Evolutionary conservation across 768 basidiomycete genomes (phyloP).

Genomic region (Mycena latifolia): DNA sequence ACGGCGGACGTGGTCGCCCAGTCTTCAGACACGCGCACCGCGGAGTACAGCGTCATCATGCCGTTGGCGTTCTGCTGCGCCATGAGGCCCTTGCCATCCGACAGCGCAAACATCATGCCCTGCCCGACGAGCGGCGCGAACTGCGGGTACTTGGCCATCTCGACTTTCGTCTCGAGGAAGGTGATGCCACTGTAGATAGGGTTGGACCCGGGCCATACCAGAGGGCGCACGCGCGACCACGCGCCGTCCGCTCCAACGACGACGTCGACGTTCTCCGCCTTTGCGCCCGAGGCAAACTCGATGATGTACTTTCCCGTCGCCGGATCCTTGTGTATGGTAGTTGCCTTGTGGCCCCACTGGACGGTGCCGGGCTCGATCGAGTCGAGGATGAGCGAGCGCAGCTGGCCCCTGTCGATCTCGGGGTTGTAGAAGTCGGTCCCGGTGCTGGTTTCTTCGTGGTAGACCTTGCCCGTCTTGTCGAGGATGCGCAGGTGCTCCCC

Average conservation of each 20-base stretch:
- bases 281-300: too few species aligned
- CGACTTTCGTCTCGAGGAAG: conserved; percentile 25
- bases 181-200: too few species aligned
- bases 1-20: too few species aligned
- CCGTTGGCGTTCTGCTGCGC: conserved; percentile 49
- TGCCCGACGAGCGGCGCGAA: conserved; percentile 36
- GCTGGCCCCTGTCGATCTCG: too few species aligned
- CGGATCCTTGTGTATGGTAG: conserved; percentile 4
- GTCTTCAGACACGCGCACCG: conserved; percentile 23
- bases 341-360: conserved; percentile 30
- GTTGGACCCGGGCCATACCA: too few species aligned
- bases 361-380: conserved; percentile 31
- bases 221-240: too few species aligned
- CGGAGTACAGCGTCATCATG: conserved; percentile 40
- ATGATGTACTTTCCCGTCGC: background rate
- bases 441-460: conserved; percentile 5
- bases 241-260: too few species aligned
- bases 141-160: conserved; percentile 31
- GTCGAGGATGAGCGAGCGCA: conserved; percentile 41
- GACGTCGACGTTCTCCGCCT: too few species aligned
- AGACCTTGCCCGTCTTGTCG: conserved; percentile 23
- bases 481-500: conserved; percentile 24
- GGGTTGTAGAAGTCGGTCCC: too few species aligned
- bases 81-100: conserved; percentile 42
- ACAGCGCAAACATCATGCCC: conserved; percentile 41